Conservation (phyloP, 768 basidiomycete genomes). For the Rhodotorula diobovata region DNA sequence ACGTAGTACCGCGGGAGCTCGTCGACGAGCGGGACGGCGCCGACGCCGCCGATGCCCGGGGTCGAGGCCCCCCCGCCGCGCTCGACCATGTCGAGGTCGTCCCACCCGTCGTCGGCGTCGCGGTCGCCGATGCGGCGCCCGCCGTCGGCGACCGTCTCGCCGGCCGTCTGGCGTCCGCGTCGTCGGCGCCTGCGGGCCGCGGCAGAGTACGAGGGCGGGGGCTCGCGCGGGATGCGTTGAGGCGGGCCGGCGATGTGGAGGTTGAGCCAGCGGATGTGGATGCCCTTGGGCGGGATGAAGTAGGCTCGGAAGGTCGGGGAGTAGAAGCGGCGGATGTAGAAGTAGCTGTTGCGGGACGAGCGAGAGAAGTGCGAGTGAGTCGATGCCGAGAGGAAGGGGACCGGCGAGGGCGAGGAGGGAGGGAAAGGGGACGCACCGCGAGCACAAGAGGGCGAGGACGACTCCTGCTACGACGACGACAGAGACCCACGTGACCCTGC, state of each 20-base stretch:
- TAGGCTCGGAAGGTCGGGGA: constrained; percentile 17
- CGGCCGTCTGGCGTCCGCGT: constrained; percentile 16
- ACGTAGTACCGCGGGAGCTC: constrained; percentile 6
- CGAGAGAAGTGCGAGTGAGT: too few species aligned
- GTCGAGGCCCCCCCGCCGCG: too few species aligned
- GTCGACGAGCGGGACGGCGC: neutral
- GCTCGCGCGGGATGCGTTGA: neutral
- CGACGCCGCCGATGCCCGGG: too few species aligned
- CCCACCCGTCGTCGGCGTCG: constrained; percentile 28
- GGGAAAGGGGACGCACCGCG: neutral
- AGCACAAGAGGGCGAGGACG: constrained; percentile 7
- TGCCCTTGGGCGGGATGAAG: constrained; percentile 28
- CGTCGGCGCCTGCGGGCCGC: neutral
- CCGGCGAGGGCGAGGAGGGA: neutral
- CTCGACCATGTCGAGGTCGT: neutral
- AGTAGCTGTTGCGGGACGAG: too few species aligned
- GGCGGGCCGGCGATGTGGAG: constrained; percentile 27
- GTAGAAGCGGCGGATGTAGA: constrained; percentile 33
- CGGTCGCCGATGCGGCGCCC: constrained; percentile 11
- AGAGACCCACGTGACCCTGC: constrained; percentile 22
- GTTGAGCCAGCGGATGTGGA: constrained; percentile 5
- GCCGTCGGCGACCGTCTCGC: constrained; percentile 26
- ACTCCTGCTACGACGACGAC: constrained; percentile 23
- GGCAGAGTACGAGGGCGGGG: neutral
- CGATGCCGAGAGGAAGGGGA: neutral